phyloP scores from a whole-genome alignment of 495 filamentous ascomycete species.

The Astrothelium macrocarpum region DNA sequence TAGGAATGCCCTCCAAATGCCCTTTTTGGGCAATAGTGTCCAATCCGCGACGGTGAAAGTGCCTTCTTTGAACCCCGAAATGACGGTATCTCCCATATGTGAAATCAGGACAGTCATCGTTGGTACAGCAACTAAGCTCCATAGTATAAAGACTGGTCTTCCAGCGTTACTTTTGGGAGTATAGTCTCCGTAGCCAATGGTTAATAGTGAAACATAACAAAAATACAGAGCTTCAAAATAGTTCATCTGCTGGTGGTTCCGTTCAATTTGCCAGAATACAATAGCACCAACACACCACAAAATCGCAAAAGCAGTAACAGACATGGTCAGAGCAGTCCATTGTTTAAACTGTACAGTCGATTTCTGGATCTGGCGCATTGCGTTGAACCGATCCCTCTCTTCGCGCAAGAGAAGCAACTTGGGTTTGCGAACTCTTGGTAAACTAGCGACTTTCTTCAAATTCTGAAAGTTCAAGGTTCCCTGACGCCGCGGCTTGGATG shows the following conservation, averaged over 20 bases:
- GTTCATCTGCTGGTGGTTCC: slow-evolving; percentile 28
- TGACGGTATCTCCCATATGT: slow-evolving; percentile 55
- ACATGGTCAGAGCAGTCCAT: slow-evolving; percentile 31
- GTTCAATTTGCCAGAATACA: slow-evolving; percentile 35
- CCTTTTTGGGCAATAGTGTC: slow-evolving; percentile 46
- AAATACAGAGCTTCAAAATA: slow-evolving; percentile 40
- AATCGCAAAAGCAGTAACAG: slow-evolving; percentile 29
- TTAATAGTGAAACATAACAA: slow-evolving; percentile 36
- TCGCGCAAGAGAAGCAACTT: slow-evolving; percentile 31
- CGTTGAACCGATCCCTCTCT: slow-evolving; percentile 36
- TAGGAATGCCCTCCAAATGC: slow-evolving; percentile 38
- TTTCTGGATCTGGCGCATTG: slow-evolving; percentile 35
- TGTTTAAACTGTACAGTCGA: slow-evolving; percentile 30
- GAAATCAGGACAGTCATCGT: slow-evolving; percentile 60
- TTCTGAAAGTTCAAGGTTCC: slow-evolving; percentile 6
- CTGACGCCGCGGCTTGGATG: slow-evolving; percentile 1
- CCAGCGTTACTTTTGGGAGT: slow-evolving; percentile 35
- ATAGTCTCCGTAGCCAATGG: slow-evolving; percentile 38
- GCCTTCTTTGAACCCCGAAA: slow-evolving; percentile 46
- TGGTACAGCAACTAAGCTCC: slow-evolving; percentile 49
- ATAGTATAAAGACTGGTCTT: slow-evolving; percentile 37
- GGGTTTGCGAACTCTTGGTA: slow-evolving; percentile 19
- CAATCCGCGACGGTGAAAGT: slow-evolving; percentile 47
- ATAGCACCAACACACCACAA: slow-evolving; percentile 37
- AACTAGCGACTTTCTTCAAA: slow-evolving; percentile 5